These are phyloP conservation scores for Trypanosoma brucei DNA, from an alignment of 208 protist species.

Conservation along the genomic window DNA sequence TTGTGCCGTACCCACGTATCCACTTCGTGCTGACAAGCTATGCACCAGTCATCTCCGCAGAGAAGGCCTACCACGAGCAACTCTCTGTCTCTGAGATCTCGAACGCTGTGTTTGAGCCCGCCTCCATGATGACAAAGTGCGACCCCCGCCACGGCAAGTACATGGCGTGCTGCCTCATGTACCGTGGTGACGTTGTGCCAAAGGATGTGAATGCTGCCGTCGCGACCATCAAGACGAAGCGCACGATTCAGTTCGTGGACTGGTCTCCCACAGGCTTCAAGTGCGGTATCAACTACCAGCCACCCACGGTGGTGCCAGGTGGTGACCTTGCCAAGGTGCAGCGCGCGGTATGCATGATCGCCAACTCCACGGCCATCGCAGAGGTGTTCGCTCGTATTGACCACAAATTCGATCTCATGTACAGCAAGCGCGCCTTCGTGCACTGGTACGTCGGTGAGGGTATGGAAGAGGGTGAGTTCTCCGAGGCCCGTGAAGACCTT, in stretches of 20 bases:
- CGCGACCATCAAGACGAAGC: slow-evolving; percentile 93
- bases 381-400: slow-evolving; percentile 93
- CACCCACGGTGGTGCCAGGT: slow-evolving; percentile 93
- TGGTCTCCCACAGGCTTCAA: slow-evolving; percentile 98
- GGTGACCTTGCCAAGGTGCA: slow-evolving; percentile 94
- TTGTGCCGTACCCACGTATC: slow-evolving; percentile 97
- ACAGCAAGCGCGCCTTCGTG: slow-evolving; percentile 94
- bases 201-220: slow-evolving; percentile 96
- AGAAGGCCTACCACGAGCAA: slow-evolving; percentile 94
- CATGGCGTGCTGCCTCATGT: slow-evolving; percentile 97
- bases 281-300: slow-evolving; percentile 98
- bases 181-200: slow-evolving; percentile 96
- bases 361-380: slow-evolving; percentile 91
- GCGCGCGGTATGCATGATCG: slow-evolving; percentile 94
- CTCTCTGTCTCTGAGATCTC: slow-evolving; percentile 95
- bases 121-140: slow-evolving; percentile 94
- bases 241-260: slow-evolving; percentile 95
- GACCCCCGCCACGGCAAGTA: slow-evolving; percentile 96
- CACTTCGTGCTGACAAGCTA: slow-evolving; percentile 95
- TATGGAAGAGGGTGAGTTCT: slow-evolving; percentile 97
- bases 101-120: slow-evolving; percentile 91
- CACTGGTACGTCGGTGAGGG: slow-evolving; percentile 97
- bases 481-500: slow-evolving; percentile 95
- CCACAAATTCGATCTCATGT: slow-evolving; percentile 97
- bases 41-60: slow-evolving; percentile 89